Conservation (phyloP, 345 rosid species). For the Populus nigra region DNA sequence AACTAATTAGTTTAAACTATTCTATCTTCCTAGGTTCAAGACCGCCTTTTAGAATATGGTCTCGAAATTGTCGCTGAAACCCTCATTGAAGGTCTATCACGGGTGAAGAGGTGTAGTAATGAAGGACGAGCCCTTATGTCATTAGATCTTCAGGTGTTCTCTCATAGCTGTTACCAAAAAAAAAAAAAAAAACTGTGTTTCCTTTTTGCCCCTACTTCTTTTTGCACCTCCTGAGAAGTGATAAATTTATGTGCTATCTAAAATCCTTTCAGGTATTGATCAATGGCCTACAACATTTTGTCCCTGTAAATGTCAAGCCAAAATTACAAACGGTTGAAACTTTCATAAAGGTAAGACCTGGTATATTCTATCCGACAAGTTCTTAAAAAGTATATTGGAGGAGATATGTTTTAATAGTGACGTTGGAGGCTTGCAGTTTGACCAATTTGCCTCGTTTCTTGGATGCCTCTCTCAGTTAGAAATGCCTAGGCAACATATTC, state of each 20-base stretch:
- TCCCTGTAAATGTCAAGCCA: slow-evolving; percentile 64
- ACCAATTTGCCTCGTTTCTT: not conserved
- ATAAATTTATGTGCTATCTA: not conserved
- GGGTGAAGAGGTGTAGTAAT: slow-evolving; percentile 87
- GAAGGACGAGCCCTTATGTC: slow-evolving; percentile 98
- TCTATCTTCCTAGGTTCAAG: slow-evolving; percentile 57
- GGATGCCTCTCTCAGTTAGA: not conserved
- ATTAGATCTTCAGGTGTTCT: slow-evolving; percentile 92
- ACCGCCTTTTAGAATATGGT: slow-evolving; percentile 69
- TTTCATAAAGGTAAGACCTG: slow-evolving; percentile 67
- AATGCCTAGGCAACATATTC: not conserved
- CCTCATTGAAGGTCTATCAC: slow-evolving; percentile 87
- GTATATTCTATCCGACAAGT: not conserved
- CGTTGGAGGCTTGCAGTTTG: not conserved
- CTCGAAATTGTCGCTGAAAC: slow-evolving; percentile 86
- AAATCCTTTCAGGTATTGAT: slow-evolving; percentile 64
- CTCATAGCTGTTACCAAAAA: not conserved
- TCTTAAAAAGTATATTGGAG: not conserved
- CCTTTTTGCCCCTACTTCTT: not conserved
- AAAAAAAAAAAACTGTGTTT: not conserved
- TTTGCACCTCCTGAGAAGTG: not conserved
- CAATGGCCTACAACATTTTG: slow-evolving; percentile 83
- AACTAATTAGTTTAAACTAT: not conserved
- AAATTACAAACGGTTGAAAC: slow-evolving; percentile 77
- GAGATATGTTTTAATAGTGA: not conserved